These are phyloP conservation scores for Striga asiatica DNA, from an alignment of 257 asterid species.

Conservation along the genomic window DNA sequence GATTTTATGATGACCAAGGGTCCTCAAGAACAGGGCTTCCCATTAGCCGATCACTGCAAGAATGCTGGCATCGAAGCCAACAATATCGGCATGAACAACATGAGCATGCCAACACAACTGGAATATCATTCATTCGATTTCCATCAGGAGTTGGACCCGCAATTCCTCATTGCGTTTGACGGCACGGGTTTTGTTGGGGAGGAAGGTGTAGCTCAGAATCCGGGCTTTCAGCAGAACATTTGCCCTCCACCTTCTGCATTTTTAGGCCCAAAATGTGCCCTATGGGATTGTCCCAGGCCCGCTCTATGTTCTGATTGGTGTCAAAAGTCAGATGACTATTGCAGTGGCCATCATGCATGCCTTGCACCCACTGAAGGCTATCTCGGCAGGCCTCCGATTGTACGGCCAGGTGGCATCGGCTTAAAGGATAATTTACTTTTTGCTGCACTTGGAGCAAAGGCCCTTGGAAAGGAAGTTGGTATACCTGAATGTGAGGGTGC, in stretches of 20 bases:
- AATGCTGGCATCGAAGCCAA: constrained; percentile 35
- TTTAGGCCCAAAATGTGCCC: constrained; percentile 95
- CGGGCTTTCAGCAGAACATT: constrained; percentile 44
- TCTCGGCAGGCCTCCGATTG: constrained; percentile 65
- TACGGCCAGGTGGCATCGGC: constrained; percentile 89
- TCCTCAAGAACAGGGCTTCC: constrained; percentile 48
- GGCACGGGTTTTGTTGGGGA: constrained; percentile 39
- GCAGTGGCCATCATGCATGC: constrained; percentile 42
- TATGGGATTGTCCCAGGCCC: constrained; percentile 82
- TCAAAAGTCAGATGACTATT: constrained; percentile 43
- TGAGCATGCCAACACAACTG: constrained; percentile 36
- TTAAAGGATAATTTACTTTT: constrained; percentile 86
- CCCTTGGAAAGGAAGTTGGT: constrained; percentile 78
- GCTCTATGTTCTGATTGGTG: constrained; percentile 45
- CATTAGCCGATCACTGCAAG: constrained; percentile 52
- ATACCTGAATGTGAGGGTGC: constrained; percentile 97
- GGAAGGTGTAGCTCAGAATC: constrained; percentile 37
- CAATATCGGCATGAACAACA: constrained; percentile 34
- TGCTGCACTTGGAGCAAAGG: constrained; percentile 82
- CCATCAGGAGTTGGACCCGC: constrained; percentile 58
- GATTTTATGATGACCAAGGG: constrained; percentile 33
- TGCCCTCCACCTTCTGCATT: constrained; percentile 92
- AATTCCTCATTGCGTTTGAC: constrained; percentile 44
- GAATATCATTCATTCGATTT: constrained; percentile 48
- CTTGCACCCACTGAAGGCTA: constrained; percentile 84